Conservation (phyloP, 352 stramenopile genomes). For the Phytopythium boreale region DNA sequence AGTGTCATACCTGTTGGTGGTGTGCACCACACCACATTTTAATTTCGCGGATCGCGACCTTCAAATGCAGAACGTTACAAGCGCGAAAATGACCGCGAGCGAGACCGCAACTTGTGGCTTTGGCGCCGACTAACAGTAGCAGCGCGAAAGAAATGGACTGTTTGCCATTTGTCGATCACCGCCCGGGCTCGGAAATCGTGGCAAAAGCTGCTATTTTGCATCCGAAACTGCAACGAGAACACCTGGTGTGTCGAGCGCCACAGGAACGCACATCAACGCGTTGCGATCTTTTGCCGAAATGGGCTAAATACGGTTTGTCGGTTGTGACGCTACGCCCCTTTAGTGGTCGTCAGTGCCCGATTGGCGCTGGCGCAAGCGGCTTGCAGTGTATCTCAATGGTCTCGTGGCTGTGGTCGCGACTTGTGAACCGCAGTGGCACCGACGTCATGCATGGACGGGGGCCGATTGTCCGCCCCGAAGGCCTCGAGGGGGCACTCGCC, state of each 20-base stretch:
- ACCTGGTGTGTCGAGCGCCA: not conserved
- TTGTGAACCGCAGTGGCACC: not conserved
- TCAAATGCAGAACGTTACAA: no score
- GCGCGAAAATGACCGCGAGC: no score
- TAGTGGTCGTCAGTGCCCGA: not conserved
- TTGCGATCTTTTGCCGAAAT: not conserved
- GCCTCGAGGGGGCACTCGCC: not conserved
- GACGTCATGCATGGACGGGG: not conserved
- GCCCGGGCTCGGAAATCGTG: not conserved
- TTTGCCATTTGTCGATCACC: no score
- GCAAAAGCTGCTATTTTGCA: not conserved
- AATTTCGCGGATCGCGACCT: not conserved
- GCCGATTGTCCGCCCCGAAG: not conserved
- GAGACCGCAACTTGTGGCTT: no score
- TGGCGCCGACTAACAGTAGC: not conserved
- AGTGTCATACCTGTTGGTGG: not conserved
- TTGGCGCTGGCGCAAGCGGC: not conserved
- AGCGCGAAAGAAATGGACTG: not conserved
- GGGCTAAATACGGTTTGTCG: not conserved
- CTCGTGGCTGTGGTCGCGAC: not conserved
- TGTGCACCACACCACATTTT: not conserved
- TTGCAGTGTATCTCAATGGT: not conserved
- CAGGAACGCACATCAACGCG: not conserved
- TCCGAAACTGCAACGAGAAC: not conserved
- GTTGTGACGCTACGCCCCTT: not conserved